phyloP scores from a whole-genome alignment of 1,139 yeast species.

The Suhomyces terraborum region DNA sequence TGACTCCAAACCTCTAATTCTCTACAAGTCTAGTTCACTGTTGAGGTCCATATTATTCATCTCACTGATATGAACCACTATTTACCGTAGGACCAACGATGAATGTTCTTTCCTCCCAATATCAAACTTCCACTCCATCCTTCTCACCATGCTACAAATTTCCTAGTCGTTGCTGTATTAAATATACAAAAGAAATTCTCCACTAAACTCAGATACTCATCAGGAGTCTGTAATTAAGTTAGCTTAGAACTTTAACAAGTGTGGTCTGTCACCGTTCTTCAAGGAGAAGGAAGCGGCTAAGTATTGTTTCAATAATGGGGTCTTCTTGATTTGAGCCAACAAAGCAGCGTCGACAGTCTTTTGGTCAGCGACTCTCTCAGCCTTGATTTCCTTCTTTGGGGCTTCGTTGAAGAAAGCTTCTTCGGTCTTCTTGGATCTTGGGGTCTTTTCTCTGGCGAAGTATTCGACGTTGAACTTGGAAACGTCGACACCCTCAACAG shows the following conservation, averaged over 20 bases:
- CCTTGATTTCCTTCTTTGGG: slow-evolving; percentile 84
- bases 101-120: too few species aligned
- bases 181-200: slow-evolving; percentile 36
- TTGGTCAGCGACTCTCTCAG: slow-evolving; percentile 98
- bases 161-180: slow-evolving; percentile 31
- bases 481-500: slow-evolving; percentile 78
- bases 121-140: too few species aligned
- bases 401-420: slow-evolving; percentile 93
- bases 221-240: slow-evolving; percentile 10
- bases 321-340: slow-evolving; percentile 92
- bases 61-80: too few species aligned
- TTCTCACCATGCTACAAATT: slow-evolving; percentile 2
- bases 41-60: too few species aligned
- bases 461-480: slow-evolving; percentile 93
- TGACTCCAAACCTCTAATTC: too few species aligned
- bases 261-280: slow-evolving; percentile 98
- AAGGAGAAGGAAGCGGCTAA: slow-evolving; percentile 95
- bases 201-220: slow-evolving; percentile 13
- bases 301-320: slow-evolving; percentile 97
- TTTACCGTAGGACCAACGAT: too few species aligned
- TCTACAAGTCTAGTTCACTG: too few species aligned
- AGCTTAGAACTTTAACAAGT: slow-evolving; percentile 91
- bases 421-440: slow-evolving; percentile 83
- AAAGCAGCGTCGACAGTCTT: slow-evolving; percentile 94
- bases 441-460: slow-evolving; percentile 94